These are phyloP conservation scores for Ascochyta fabae DNA, from an alignment of 2,329 filamentous ascomycete genomes.

Conservation along the genomic window DNA sequence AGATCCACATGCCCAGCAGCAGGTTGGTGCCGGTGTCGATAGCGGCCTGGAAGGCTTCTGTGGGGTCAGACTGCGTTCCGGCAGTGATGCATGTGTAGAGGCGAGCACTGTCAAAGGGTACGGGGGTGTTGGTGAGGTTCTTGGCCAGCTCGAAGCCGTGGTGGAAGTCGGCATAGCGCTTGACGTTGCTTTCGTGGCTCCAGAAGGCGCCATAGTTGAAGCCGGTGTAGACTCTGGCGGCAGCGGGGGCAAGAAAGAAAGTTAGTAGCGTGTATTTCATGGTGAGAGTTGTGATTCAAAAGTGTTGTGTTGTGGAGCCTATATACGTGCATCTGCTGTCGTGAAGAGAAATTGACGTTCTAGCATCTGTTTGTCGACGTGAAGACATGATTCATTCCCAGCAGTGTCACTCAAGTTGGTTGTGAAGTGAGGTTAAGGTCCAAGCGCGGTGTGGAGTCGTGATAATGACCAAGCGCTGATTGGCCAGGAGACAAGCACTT, in stretches of 20 bases:
- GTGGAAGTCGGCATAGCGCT: slow-evolving; percentile 32
- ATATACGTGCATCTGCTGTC: not conserved
- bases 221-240: slow-evolving; percentile 31
- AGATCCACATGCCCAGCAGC: slow-evolving; percentile 43
- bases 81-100: slow-evolving; percentile 69
- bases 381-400: not conserved
- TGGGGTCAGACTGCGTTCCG: slow-evolving; percentile 60
- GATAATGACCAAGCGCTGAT: slow-evolving; percentile 21
- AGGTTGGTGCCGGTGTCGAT: slow-evolving; percentile 41
- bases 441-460: too few species aligned
- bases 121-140: slow-evolving; percentile 42
- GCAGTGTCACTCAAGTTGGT: not conserved
- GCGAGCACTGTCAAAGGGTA: slow-evolving; percentile 70
- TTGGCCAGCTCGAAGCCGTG: slow-evolving; percentile 31
- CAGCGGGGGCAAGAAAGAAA: slow-evolving; percentile 13
- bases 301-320: not conserved
- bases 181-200: slow-evolving; percentile 20
- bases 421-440: not conserved
- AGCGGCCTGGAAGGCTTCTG: slow-evolving; percentile 53
- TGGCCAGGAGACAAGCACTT: slow-evolving; percentile 27
- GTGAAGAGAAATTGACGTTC: not conserved
- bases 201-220: slow-evolving; percentile 42
- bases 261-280: not conserved
- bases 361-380: too few species aligned
- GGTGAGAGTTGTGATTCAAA: too few species aligned